Evolutionary conservation across 2,329 filamentous ascomycete genomes (phyloP).

Genomic region (Alternaria sp.): DNA sequence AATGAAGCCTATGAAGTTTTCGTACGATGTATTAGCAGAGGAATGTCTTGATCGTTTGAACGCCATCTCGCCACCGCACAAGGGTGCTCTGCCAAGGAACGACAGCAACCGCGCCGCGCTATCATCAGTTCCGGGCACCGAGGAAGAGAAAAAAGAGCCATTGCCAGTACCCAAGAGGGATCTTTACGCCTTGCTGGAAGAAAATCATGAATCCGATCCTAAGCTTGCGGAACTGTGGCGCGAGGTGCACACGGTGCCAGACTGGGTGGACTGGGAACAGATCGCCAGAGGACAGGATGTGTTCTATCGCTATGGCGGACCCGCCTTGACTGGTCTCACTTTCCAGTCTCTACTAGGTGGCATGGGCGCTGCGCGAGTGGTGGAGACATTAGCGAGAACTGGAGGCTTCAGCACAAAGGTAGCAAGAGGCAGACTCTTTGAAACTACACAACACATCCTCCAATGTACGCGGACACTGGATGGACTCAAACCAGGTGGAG

Average conservation of each 20-base stretch:
- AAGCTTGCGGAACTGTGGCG: slow-evolving; percentile 67
- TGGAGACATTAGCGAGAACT: slow-evolving; percentile 75
- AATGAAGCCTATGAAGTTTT: slow-evolving; percentile 65
- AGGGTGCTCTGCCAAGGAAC: slow-evolving; percentile 48
- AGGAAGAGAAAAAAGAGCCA: slow-evolving; percentile 42
- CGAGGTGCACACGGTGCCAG: slow-evolving; percentile 69
- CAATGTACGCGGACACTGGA: slow-evolving; percentile 71
- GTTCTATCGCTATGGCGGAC: slow-evolving; percentile 77
- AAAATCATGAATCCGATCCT: slow-evolving; percentile 64
- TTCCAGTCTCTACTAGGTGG: slow-evolving; percentile 72
- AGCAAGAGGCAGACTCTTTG: slow-evolving; percentile 69
- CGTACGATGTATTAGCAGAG: slow-evolving; percentile 73
- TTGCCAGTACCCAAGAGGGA: slow-evolving; percentile 57
- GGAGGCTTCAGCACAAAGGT: slow-evolving; percentile 75
- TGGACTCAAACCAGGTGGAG: slow-evolving; percentile 71
- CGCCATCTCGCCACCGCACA: slow-evolving; percentile 60
- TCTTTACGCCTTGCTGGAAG: slow-evolving; percentile 66
- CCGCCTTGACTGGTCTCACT: slow-evolving; percentile 67
- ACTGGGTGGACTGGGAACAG: slow-evolving; percentile 81
- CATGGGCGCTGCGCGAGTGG: slow-evolving; percentile 74
- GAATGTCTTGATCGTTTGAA: slow-evolving; percentile 70
- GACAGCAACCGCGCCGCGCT: slow-evolving; percentile 39
- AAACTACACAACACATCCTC: slow-evolving; percentile 78
- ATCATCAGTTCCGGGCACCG: slow-evolving; percentile 32
- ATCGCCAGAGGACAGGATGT: slow-evolving; percentile 76